Evolutionary conservation across 2,329 filamentous ascomycete species (phyloP).

Genomic region (Monosporascus sp.): DNA sequence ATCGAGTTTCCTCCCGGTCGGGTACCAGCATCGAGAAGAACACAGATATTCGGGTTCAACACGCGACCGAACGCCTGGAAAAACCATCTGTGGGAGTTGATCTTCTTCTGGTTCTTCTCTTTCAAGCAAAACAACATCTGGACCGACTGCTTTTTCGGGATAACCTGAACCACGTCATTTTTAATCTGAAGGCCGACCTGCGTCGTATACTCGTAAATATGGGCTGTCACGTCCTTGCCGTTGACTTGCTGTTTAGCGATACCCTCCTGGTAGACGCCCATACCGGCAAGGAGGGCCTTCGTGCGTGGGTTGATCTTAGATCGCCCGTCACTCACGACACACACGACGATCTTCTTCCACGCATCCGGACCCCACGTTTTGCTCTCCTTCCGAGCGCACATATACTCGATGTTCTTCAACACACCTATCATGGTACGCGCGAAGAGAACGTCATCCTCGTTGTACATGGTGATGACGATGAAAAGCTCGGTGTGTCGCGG

Average conservation of each 20-base stretch:
- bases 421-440: conserved; percentile 98
- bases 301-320: conserved; percentile 89
- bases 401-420: conserved; percentile 96
- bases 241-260: conserved; percentile 99
- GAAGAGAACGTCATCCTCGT: conserved; percentile 95
- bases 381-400: conserved; percentile 87
- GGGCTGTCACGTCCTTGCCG: conserved; percentile 89
- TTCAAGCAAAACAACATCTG: conserved; percentile 98
- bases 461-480: conserved; percentile 98
- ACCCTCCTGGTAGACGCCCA: conserved; percentile 97
- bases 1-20: conserved; percentile 91
- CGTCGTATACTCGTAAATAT: conserved; percentile 94
- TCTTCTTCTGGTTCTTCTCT: conserved; percentile 99
- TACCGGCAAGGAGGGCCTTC: conserved; percentile 78
- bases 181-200: conserved; percentile 85
- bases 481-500: conserved; percentile 89
- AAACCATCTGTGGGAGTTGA: conserved; percentile 99
- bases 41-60: conserved; percentile 92
- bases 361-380: conserved; percentile 95
- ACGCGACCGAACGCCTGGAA: conserved; percentile 94
- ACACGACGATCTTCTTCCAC: conserved; percentile 99
- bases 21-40: conserved; percentile 92
- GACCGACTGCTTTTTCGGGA: conserved; percentile 81
- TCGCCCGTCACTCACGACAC: conserved; percentile 90
- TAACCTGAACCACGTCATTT: conserved; percentile 79